phyloP scores from a whole-genome alignment of 1,284 basidiomycete species.

The Chiua sp. region DNA sequence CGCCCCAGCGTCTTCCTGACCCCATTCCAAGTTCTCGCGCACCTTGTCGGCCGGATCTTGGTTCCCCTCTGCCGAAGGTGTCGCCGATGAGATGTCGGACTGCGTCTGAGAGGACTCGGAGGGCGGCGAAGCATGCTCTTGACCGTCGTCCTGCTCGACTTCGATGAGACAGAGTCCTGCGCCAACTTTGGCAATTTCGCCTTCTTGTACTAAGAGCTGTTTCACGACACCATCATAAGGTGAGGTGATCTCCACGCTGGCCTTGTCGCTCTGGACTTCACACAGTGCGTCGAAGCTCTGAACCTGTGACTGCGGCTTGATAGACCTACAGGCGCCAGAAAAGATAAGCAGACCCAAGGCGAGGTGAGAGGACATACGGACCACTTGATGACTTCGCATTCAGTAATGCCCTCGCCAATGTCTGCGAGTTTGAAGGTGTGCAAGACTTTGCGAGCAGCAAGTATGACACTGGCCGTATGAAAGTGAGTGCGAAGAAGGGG shows the following conservation, averaged over 20 bases:
- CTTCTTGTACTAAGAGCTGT: conserved; percentile 78
- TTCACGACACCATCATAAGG: conserved; percentile 84
- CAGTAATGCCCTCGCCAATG: conserved; percentile 92
- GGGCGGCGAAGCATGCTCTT: conserved; percentile 5
- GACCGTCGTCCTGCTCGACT: conserved; percentile 61
- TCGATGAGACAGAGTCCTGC: conserved; percentile 85
- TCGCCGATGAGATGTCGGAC: background rate
- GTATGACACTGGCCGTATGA: conserved; percentile 47
- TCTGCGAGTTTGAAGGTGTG: conserved; percentile 91
- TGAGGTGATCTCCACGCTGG: conserved; percentile 92
- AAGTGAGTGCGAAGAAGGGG: conserved; percentile 45
- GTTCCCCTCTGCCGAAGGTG: background rate
- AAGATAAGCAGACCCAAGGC: background rate
- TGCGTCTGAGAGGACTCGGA: conserved; percentile 1
- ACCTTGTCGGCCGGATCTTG: conserved; percentile 15
- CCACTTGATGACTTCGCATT: conserved; percentile 92
- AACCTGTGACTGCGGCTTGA: conserved; percentile 63
- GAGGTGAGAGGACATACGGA: conserved; percentile 43
- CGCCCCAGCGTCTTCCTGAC: background rate
- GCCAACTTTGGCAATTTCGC: conserved; percentile 89
- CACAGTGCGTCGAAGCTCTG: conserved; percentile 88
- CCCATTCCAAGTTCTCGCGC: background rate
- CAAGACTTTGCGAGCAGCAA: conserved; percentile 50
- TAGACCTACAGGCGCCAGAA: conserved; percentile 50
- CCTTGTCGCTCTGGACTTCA: conserved; percentile 96